phyloP scores from a whole-genome alignment of 805 yeast genomes.

The Priceomyces medius region DNA sequence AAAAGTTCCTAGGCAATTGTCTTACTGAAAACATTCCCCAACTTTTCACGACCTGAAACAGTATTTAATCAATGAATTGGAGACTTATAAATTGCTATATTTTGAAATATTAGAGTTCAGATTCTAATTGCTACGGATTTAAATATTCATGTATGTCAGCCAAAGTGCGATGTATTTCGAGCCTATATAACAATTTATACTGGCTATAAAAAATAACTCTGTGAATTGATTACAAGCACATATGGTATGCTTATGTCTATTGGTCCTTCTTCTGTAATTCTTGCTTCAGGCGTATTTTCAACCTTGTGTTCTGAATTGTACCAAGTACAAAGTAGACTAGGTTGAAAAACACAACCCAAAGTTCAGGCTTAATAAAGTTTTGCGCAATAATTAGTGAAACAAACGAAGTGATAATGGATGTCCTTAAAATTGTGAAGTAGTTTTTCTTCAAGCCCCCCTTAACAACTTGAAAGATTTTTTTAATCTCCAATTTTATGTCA shows the following conservation, averaged over 20 bases:
- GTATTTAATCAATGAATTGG: background rate
- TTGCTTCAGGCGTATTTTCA: conserved; percentile 37
- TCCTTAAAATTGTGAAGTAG: conserved; percentile 45
- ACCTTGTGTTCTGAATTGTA: conserved; percentile 57
- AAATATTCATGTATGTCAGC: no score
- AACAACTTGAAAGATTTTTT: conserved; percentile 20
- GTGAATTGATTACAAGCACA: no score
- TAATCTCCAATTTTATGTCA: conserved; percentile 14
- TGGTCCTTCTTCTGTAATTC: background rate
- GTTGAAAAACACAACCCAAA: conserved; percentile 65
- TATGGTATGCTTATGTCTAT: no score
- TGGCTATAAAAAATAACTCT: no score
- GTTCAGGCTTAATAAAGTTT: conserved; percentile 52
- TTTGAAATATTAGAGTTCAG: no score
- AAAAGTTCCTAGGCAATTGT: background rate
- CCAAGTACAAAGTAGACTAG: conserved; percentile 59
- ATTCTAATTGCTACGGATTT: no score
- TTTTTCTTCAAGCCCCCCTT: conserved; percentile 39
- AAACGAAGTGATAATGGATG: conserved; percentile 56
- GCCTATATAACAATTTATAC: no score
- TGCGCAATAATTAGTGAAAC: conserved; percentile 56
- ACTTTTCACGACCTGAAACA: background rate
- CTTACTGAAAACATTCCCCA: background rate
- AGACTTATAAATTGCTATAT: no score
- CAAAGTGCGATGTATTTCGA: no score